Evolutionary conservation across 2,329 filamentous ascomycete genomes (phyloP).

Genomic region (Cordyceps farinosa): DNA sequence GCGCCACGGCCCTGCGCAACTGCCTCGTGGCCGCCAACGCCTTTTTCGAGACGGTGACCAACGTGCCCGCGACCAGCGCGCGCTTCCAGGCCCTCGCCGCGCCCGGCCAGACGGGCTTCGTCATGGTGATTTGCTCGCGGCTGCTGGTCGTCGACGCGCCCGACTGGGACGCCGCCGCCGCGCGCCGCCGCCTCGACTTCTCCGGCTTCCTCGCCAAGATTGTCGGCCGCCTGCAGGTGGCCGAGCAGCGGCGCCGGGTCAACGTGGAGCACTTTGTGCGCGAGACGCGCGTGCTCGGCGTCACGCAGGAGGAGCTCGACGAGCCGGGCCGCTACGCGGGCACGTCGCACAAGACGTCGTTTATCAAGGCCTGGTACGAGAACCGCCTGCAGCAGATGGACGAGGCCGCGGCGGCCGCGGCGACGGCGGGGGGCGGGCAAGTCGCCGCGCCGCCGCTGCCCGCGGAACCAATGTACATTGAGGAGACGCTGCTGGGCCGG

Average conservation of each 20-base stretch:
- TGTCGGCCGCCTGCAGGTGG: constrained; percentile 19
- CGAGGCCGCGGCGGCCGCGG: constrained; percentile 3
- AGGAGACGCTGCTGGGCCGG: constrained; percentile 2
- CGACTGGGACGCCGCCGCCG: constrained; percentile 14
- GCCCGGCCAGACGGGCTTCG: constrained; percentile 26
- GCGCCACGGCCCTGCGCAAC: constrained; percentile 33
- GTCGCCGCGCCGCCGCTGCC: background rate
- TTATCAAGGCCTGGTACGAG: constrained; percentile 33
- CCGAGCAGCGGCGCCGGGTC: constrained; percentile 17
- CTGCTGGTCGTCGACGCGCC: constrained; percentile 21
- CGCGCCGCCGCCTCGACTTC: constrained; percentile 16
- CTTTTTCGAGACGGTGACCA: constrained; percentile 32
- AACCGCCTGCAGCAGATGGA: constrained; percentile 23
- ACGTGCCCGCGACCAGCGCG: constrained; percentile 27
- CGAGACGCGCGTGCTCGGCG: constrained; percentile 15
- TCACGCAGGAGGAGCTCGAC: constrained; percentile 22
- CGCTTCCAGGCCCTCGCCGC: constrained; percentile 26
- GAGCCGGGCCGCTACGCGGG: constrained; percentile 23
- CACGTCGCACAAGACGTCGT: constrained; percentile 25
- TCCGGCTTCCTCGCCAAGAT: constrained; percentile 16
- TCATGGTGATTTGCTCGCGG: constrained; percentile 28
- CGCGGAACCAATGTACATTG: constrained; percentile 1
- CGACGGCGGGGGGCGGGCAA: too few relatives aligned
- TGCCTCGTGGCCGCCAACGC: constrained; percentile 33
- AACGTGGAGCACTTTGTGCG: constrained; percentile 20